These are phyloP conservation scores for Phaeoacremonium minimum DNA, from an alignment of 2,329 filamentous ascomycete genomes.

Conservation along the genomic window DNA sequence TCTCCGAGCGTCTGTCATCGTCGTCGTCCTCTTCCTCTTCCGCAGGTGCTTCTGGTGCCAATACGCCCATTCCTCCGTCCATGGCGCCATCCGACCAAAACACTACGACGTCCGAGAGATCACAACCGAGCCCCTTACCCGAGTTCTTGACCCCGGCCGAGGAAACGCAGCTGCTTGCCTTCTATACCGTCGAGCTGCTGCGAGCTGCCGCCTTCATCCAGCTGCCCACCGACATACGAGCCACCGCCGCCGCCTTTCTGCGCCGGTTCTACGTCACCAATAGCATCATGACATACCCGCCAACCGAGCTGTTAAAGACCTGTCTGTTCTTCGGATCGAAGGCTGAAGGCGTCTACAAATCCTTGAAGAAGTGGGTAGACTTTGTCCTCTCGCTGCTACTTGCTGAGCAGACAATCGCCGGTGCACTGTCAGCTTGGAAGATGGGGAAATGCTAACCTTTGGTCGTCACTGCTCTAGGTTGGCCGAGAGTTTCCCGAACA, in stretches of 20 bases:
- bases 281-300: slow-evolving; percentile 93
- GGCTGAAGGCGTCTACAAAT: slow-evolving; percentile 78
- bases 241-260: slow-evolving; percentile 84
- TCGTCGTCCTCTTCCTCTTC: slow-evolving; percentile 46
- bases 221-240: slow-evolving; percentile 47
- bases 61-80: slow-evolving; percentile 18
- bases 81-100: slow-evolving; percentile 9
- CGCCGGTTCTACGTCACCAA: slow-evolving; percentile 95
- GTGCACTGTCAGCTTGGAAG: too few species aligned
- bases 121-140: slow-evolving; percentile 42
- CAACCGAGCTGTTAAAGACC: slow-evolving; percentile 82
- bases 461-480: too few species aligned
- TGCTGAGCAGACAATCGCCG: too few species aligned
- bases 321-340: slow-evolving; percentile 92
- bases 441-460: too few species aligned
- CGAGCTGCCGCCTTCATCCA: slow-evolving; percentile 51
- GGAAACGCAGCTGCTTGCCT: slow-evolving; percentile 75
- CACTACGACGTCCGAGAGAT: slow-evolving; percentile 12
- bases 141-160: slow-evolving; percentile 81
- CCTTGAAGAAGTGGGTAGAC: slow-evolving; percentile 37
- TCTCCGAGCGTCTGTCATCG: slow-evolving; percentile 49
- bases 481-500: slow-evolving; percentile 63
- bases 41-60: slow-evolving; percentile 22
- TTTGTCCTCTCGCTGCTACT: neutral
- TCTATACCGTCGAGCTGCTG: slow-evolving; percentile 62